A percentile compares a stretch with the other conserved stretches of the same genome.
Conservation (phyloP, 2,329 filamentous ascomycete genomes). For the Venturia carpophila region DNA sequence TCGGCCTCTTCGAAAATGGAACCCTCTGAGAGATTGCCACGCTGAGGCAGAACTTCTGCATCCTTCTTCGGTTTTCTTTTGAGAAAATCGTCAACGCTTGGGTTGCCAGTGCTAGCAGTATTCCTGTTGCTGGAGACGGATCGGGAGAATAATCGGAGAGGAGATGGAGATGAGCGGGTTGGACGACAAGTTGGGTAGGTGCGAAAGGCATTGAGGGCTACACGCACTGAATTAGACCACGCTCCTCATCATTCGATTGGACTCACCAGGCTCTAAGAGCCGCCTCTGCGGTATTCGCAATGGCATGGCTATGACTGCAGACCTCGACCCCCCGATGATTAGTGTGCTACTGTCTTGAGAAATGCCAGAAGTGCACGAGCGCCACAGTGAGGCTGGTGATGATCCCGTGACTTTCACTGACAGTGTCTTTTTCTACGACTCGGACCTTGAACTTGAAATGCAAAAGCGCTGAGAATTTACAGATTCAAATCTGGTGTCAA, state of each 20-base stretch:
- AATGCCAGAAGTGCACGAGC: background rate
- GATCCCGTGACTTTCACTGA: too few relatives aligned
- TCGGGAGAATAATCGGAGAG: slow-evolving; percentile 4
- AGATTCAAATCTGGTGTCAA: too few relatives aligned
- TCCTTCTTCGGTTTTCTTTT: slow-evolving; percentile 5
- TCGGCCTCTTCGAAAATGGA: slow-evolving; percentile 46
- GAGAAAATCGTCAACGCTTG: slow-evolving; percentile 3
- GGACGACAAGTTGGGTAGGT: slow-evolving; percentile 2
- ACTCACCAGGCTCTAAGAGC: slow-evolving; percentile 16
- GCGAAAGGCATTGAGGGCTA: slow-evolving; percentile 2
- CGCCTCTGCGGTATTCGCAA: slow-evolving; percentile 9
- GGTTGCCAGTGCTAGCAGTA: background rate
- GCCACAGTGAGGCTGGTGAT: too few relatives aligned
- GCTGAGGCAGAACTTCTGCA: background rate
- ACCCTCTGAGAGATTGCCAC: slow-evolving; percentile 35
- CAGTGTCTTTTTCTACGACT: too few relatives aligned
- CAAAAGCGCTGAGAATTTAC: too few relatives aligned
- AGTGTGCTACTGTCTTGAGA: background rate
- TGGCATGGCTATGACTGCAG: slow-evolving; percentile 9
- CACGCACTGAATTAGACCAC: background rate
- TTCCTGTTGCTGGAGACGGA: background rate
- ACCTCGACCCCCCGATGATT: background rate
- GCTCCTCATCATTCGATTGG: background rate
- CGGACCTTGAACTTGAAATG: too few relatives aligned
- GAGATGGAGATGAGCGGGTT: background rate